A percentile compares a stretch with the other conserved stretches of the same genome.
These are phyloP conservation scores for Penicillium sp. DNA, from an alignment of 2,329 filamentous ascomycete species.

Conservation along the genomic window DNA sequence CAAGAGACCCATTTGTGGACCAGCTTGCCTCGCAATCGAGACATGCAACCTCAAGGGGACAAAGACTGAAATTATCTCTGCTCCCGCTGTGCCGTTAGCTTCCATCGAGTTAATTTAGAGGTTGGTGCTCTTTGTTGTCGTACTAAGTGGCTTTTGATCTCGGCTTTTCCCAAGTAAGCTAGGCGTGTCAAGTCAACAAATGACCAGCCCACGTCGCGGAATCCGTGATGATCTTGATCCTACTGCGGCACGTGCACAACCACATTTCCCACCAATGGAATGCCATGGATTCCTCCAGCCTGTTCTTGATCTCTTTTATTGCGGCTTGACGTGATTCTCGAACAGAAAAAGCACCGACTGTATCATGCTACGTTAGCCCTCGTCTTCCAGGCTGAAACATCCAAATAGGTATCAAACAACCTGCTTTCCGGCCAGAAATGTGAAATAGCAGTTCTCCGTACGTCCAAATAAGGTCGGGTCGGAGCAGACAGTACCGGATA, in stretches of 20 bases:
- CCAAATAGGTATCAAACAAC: neutral
- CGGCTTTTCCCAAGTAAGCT: conserved; percentile 29
- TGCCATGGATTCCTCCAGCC: conserved; percentile 45
- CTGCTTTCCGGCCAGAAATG: neutral
- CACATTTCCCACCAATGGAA: conserved; percentile 45
- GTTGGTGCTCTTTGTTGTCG: conserved; percentile 19
- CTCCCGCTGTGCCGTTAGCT: conserved; percentile 19
- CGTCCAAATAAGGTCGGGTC: neutral
- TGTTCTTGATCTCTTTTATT: conserved; percentile 42
- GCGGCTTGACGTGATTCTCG: neutral
- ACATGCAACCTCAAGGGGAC: conserved; percentile 44
- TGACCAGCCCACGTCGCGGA: conserved; percentile 40
- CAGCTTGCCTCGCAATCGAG: conserved; percentile 44
- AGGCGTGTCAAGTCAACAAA: conserved; percentile 43
- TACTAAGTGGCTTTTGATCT: neutral
- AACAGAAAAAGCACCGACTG: neutral
- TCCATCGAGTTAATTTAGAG: conserved; percentile 19
- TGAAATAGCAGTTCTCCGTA: neutral
- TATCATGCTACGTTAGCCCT: neutral
- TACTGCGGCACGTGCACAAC: conserved; percentile 46
- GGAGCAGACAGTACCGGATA: neutral
- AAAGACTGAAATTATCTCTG: conserved; percentile 31
- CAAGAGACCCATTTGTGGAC: no score
- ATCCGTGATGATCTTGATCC: conserved; percentile 39
- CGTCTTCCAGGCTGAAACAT: neutral